Conservation (phyloP, 139 green algal genomes). For the Desmodesmus armatus region DNA sequence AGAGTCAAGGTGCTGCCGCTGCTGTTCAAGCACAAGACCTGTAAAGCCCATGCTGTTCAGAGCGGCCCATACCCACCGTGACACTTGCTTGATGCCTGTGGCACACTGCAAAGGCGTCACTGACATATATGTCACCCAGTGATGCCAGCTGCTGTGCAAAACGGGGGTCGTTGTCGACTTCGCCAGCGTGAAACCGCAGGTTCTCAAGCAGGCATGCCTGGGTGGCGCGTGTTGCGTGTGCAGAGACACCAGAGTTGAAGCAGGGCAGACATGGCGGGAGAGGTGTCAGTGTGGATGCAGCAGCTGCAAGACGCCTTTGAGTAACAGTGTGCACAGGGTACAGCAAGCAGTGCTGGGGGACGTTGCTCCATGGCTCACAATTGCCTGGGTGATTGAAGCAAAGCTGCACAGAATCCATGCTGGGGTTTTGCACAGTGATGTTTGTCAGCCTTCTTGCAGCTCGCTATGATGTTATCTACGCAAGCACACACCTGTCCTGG, state of each 20-base stretch:
- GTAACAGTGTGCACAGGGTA: too few relatives aligned
- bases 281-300: too few relatives aligned
- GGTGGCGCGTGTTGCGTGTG: too few relatives aligned
- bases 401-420: neutral
- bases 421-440: too few relatives aligned
- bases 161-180: slow-evolving; percentile 48
- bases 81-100: slow-evolving; percentile 69
- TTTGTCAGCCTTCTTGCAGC: neutral
- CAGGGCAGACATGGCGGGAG: too few relatives aligned
- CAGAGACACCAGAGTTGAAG: too few relatives aligned
- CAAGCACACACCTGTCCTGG: slow-evolving; percentile 15
- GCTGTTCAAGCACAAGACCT: neutral
- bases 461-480: too few relatives aligned
- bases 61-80: slow-evolving; percentile 41
- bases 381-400: too few relatives aligned
- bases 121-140: slow-evolving; percentile 67
- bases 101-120: slow-evolving; percentile 68
- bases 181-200: slow-evolving; percentile 67
- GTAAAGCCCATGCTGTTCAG: neutral
- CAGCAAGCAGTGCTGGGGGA: neutral
- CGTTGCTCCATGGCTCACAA: too few relatives aligned
- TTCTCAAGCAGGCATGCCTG: slow-evolving; percentile 65
- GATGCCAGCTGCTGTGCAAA: slow-evolving; percentile 57
- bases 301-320: too few relatives aligned
- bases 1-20: neutral